A percentile compares a stretch with the other conserved stretches of the same genome.
Conservation (phyloP, 257 asterid genomes). For the Solanum medicagineum region DNA sequence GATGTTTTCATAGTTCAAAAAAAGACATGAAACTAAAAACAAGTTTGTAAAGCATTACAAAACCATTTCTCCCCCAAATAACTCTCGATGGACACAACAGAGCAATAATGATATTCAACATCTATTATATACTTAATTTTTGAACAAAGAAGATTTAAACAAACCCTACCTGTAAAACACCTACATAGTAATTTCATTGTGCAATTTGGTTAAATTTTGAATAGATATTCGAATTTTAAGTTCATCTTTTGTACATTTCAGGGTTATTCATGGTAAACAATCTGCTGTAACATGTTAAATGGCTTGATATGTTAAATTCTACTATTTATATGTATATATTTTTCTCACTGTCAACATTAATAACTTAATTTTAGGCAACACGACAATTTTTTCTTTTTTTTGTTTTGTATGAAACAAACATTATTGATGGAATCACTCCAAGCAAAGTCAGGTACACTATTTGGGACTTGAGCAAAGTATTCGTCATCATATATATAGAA, state of each 20-base stretch:
- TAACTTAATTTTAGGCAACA: not conserved
- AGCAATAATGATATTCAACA: not conserved
- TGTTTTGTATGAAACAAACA: not conserved
- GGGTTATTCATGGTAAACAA: not conserved
- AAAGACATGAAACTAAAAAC: not conserved
- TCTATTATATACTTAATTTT: not conserved
- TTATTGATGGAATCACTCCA: not conserved
- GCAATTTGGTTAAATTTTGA: not conserved
- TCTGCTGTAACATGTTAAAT: no score
- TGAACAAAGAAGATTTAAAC: not conserved
- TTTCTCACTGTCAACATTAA: not conserved
- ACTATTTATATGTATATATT: not conserved
- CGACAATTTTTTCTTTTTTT: not conserved
- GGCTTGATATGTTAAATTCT: no score
- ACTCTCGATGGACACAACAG: not conserved
- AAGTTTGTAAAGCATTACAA: not conserved
- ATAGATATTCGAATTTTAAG: not conserved
- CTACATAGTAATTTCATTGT: not conserved
- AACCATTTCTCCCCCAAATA: not conserved
- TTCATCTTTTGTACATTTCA: not conserved
- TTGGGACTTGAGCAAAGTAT: not conserved
- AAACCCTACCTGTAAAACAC: not conserved
- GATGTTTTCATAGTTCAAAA: not conserved
- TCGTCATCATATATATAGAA: not conserved
- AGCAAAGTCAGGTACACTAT: not conserved